Evolutionary conservation across 2,329 filamentous ascomycete genomes (phyloP).

Genomic region (Colletotrichum scovillei): DNA sequence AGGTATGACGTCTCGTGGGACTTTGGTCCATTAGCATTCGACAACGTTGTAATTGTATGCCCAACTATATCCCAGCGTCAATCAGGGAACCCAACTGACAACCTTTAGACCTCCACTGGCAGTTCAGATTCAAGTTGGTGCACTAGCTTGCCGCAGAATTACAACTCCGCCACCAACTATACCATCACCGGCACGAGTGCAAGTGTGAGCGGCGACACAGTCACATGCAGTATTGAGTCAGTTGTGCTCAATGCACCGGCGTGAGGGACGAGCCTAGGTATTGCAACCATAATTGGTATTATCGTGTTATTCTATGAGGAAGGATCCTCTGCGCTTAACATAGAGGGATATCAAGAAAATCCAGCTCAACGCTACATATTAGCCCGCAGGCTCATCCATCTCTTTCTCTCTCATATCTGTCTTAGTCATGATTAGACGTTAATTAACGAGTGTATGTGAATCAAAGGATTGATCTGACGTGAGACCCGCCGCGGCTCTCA

Average conservation of each 20-base stretch:
- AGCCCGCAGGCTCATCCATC: background rate
- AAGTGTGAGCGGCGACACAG: background rate
- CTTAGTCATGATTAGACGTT: background rate
- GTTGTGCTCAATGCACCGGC: background rate
- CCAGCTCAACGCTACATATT: background rate
- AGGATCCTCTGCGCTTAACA: background rate
- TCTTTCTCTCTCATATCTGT: background rate
- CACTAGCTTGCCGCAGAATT: background rate
- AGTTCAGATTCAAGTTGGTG: background rate
- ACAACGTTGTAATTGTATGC: background rate
- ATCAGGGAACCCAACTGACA: background rate
- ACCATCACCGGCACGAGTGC: background rate
- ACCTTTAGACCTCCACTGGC: background rate
- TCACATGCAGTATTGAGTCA: background rate
- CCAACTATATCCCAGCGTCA: background rate
- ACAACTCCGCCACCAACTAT: background rate
- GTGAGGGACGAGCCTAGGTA: background rate
- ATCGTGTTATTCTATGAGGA: background rate
- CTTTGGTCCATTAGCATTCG: background rate
- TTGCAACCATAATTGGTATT: background rate
- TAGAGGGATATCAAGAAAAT: slow-evolving; percentile 20
- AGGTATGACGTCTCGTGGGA: background rate
- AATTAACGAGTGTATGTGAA: background rate
- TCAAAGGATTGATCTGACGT: background rate
- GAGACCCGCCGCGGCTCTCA: background rate